Conservation (phyloP, 129 eudicot genomes). For the Flaveria sonorensis region DNA sequence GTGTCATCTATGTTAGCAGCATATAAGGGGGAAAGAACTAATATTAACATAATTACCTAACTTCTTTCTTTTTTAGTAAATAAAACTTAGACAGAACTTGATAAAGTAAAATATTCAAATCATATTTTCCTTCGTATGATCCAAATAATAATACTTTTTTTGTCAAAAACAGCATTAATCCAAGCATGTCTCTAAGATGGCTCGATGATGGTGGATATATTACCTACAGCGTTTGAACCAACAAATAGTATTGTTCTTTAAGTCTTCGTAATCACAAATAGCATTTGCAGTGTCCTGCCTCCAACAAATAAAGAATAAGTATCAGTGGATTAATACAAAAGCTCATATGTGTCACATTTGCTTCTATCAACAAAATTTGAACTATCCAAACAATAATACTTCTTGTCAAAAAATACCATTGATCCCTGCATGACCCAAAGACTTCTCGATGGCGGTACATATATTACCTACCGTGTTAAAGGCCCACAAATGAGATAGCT, state of each 20-base stretch:
- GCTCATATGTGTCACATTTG: background rate
- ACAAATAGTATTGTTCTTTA: too few species aligned
- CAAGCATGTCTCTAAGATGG: background rate
- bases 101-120: too few species aligned
- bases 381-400: background rate
- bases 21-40: background rate
- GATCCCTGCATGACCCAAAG: too few species aligned
- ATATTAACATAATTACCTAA: background rate
- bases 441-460: too few species aligned
- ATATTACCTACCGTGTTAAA: too few species aligned
- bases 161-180: background rate
- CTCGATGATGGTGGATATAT: background rate
- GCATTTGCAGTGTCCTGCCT: background rate
- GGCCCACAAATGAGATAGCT: too few species aligned
- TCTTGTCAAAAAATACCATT: too few species aligned
- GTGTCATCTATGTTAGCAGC: conserved; percentile 1
- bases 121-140: background rate
- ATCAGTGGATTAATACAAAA: background rate
- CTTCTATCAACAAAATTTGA: background rate
- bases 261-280: too few species aligned
- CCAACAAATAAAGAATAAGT: background rate
- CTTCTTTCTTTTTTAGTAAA: background rate
- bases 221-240: too few species aligned
- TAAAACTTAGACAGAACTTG: background rate
- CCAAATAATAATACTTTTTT: background rate